Evolutionary conservation across 495 filamentous ascomycete species (phyloP).

Genomic region (Penicillium turbatum): DNA sequence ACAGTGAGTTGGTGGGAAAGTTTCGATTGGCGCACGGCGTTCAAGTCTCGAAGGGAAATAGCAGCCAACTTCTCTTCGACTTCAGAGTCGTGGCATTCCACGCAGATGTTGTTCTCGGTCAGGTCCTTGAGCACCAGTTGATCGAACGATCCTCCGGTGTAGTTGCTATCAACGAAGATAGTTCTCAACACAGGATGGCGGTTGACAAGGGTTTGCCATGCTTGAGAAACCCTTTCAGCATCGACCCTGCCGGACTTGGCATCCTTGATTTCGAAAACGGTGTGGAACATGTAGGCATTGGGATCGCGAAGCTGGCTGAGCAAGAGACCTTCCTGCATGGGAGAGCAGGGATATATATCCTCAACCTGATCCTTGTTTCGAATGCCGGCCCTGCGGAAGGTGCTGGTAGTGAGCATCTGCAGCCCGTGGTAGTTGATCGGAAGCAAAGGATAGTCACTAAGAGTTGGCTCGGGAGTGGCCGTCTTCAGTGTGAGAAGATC

Average conservation of each 20-base stretch:
- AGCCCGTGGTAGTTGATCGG: constrained; percentile 56
- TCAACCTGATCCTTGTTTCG: constrained; percentile 44
- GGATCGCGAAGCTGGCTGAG: constrained; percentile 56
- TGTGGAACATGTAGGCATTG: constrained; percentile 43
- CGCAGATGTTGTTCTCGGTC: constrained; percentile 30
- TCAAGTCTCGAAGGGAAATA: constrained; percentile 34
- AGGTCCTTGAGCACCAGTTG: constrained; percentile 49
- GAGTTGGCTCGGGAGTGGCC: constrained; percentile 50
- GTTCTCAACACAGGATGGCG: constrained; percentile 54
- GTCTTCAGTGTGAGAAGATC: constrained; percentile 48
- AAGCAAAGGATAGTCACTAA: constrained; percentile 61
- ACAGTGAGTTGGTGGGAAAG: constrained; percentile 49
- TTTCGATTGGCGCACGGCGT: constrained; percentile 31
- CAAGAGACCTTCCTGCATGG: constrained; percentile 63
- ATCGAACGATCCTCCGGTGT: constrained; percentile 48
- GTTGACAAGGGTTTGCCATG: constrained; percentile 52
- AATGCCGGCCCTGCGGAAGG: constrained; percentile 49
- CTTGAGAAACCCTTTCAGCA: constrained; percentile 34
- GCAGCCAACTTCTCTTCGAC: constrained; percentile 31
- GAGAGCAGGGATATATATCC: constrained; percentile 60
- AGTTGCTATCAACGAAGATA: constrained; percentile 51
- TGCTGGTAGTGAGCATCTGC: constrained; percentile 34
- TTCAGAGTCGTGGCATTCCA: constrained; percentile 40
- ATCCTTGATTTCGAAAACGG: constrained; percentile 42
- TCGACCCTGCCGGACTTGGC: constrained; percentile 29